Base-by-base conservation (phyloP, 352 stramenopile species). In the Globisporangium okanoganense region DNA sequence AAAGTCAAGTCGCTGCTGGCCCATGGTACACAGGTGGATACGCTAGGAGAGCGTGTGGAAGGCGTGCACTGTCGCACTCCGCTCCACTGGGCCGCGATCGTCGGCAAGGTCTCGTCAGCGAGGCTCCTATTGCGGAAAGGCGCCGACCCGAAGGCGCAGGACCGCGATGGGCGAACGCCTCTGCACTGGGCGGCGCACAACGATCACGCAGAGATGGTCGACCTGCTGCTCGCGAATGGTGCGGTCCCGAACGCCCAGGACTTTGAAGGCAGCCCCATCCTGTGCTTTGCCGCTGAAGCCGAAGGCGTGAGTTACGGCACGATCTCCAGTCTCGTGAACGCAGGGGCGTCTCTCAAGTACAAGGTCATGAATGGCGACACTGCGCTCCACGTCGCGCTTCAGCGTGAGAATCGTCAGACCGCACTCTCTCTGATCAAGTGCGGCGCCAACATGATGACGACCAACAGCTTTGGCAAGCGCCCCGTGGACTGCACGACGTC, bases 401-500 rank as follows among this genome's bases (percentile, higher is more conserved):
- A 86, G 55, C 71, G 73, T 22, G 82, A 92, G 56, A 90, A 92
- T 53, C 71, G 78, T 5, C 67, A 78, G 44, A 92, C 85, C 0
- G 85, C 85, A 33, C 64, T 85, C 16, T 72, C 82, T 24, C 61
- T 94, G 43, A 85, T 94, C 54, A 83, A 86, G 31, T 86, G 73
- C 16, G 82, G 82, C 40, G 81, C 81, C 7, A 84, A 85, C 45
- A 87, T 92, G 66, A 82, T 85, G 74, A 70, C 73, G 5, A 79
- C 75, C 12, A 94, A 94, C 49, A 63, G 66, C 53, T 61, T 65
- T 1, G 85, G 82, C 4, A 82, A 86, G 41, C 81, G 85, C 13
- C 78, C 85, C 2, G 78, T 94, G 25, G 85, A 94, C 63, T 89
- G 83, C 62, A 94, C 85, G 24, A 90, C 81, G 9, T 92, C 82